Evolutionary conservation across 1,284 basidiomycete species (phyloP).

Genomic region (Somion occarium): DNA sequence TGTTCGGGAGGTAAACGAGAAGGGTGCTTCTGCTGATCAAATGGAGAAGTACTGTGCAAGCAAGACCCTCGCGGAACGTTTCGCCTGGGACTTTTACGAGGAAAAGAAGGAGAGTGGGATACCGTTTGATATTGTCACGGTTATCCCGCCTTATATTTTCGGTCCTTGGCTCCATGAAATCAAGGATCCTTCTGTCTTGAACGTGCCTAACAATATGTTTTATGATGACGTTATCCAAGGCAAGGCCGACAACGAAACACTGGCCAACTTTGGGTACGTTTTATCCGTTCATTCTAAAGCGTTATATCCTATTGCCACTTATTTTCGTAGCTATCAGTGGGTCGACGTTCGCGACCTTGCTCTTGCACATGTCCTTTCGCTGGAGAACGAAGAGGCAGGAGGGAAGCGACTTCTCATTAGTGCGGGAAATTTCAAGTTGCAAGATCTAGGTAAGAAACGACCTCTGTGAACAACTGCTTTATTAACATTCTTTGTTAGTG

Average conservation of each 20-base stretch:
- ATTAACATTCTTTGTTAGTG: neutral
- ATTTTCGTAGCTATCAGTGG: slow-evolving; percentile 26
- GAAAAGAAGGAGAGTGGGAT: slow-evolving; percentile 20
- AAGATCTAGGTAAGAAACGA: slow-evolving; percentile 24
- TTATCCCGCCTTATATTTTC: slow-evolving; percentile 15
- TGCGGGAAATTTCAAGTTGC: slow-evolving; percentile 30
- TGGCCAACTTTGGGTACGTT: slow-evolving; percentile 9
- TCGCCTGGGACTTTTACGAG: slow-evolving; percentile 18
- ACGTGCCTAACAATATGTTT: slow-evolving; percentile 10
- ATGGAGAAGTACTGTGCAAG: slow-evolving; percentile 35
- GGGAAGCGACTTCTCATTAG: slow-evolving; percentile 54
- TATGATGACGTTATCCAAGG: slow-evolving; percentile 8
- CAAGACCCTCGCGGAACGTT: slow-evolving; percentile 10
- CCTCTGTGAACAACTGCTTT: neutral
- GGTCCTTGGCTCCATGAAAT: slow-evolving; percentile 13
- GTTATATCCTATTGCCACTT: neutral
- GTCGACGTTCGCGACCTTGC: slow-evolving; percentile 65
- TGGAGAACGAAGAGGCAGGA: slow-evolving; percentile 50
- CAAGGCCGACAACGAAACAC: slow-evolving; percentile 3
- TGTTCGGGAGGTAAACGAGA: slow-evolving; percentile 40
- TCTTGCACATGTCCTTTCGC: slow-evolving; percentile 49
- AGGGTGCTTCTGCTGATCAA: slow-evolving; percentile 38
- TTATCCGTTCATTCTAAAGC: neutral
- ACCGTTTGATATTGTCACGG: slow-evolving; percentile 17
- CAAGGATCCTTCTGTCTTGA: slow-evolving; percentile 5